Conservation (phyloP, 1,284 basidiomycete species). For the Ceratobasidium sp. region DNA sequence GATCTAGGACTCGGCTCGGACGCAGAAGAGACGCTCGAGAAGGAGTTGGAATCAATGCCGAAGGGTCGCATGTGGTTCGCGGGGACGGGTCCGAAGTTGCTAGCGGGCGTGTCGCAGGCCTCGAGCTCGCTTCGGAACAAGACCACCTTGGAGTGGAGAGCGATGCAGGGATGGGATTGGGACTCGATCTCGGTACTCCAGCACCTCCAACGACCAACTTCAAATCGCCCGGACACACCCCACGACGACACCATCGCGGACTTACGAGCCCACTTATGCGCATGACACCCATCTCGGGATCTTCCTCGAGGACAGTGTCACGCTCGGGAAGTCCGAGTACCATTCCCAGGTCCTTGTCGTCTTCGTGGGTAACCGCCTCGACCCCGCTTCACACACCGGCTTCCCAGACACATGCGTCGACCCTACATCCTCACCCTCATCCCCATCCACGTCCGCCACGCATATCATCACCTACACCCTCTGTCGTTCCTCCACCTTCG, state of each 20-base stretch:
- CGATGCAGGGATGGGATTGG: background rate
- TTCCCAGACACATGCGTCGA: background rate
- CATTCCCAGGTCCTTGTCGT: background rate
- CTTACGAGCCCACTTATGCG: slow-evolving; percentile 19
- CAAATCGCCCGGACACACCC: background rate
- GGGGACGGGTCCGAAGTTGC: slow-evolving; percentile 26
- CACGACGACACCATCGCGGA: slow-evolving; percentile 29
- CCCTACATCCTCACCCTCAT: background rate
- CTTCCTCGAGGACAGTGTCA: too few relatives aligned
- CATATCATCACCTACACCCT: slow-evolving; percentile 7
- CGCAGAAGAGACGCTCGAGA: background rate
- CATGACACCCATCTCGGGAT: slow-evolving; percentile 16
- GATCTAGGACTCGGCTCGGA: slow-evolving; percentile 25
- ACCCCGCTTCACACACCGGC: background rate
- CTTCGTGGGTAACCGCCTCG: background rate
- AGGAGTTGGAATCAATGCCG: slow-evolving; percentile 27
- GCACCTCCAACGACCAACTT: background rate
- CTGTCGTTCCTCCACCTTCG: slow-evolving; percentile 1
- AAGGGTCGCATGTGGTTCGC: slow-evolving; percentile 21
- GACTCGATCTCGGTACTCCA: slow-evolving; percentile 20
- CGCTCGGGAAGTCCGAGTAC: background rate
- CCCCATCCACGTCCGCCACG: slow-evolving; percentile 1
- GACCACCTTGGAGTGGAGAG: background rate
- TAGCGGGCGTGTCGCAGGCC: slow-evolving; percentile 17
- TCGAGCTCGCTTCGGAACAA: slow-evolving; percentile 5